Evolutionary conservation across 495 filamentous ascomycete genomes (phyloP).

Genomic region (Aspergillus wentii): DNA sequence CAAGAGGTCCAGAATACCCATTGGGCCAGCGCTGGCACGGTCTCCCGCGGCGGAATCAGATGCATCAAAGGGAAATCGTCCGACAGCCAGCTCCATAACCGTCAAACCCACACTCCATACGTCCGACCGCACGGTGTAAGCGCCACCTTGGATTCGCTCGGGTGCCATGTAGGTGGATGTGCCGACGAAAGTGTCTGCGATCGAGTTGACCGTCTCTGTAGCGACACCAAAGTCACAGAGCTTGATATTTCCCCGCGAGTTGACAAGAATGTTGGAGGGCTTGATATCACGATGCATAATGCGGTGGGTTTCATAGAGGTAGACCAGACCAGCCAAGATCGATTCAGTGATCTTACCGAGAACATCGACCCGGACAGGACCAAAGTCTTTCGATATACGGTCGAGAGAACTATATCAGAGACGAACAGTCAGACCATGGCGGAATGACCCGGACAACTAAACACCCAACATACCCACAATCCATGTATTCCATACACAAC

Average conservation of each 20-base stretch:
- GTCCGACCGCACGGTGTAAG: slow-evolving; percentile 96
- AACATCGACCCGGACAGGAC: slow-evolving; percentile 94
- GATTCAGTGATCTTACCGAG: slow-evolving; percentile 98
- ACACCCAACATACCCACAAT: slow-evolving; percentile 75
- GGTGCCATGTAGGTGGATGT: slow-evolving; percentile 99
- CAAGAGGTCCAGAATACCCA: slow-evolving; percentile 91
- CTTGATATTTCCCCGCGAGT: slow-evolving; percentile 91
- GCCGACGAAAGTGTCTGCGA: slow-evolving; percentile 96
- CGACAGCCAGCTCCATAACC: slow-evolving; percentile 95
- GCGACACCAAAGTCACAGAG: slow-evolving; percentile 98
- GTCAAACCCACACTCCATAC: slow-evolving; percentile 98
- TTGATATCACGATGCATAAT: slow-evolving; percentile 99
- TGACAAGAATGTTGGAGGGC: slow-evolving; percentile 93
- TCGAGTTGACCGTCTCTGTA: slow-evolving; percentile 91
- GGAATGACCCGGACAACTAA: slow-evolving; percentile 1
- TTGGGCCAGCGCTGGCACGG: slow-evolving; percentile 66
- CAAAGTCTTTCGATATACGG: slow-evolving; percentile 87
- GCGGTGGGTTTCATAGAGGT: slow-evolving; percentile 87
- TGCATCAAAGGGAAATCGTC: slow-evolving; percentile 88
- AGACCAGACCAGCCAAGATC: slow-evolving; percentile 87
- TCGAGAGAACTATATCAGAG: slow-evolving; percentile 71
- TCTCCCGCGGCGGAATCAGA: slow-evolving; percentile 68
- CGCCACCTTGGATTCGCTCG: slow-evolving; percentile 91
- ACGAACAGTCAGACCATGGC: slow-evolving; percentile 30
- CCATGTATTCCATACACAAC: slow-evolving; percentile 99